These are phyloP conservation scores for Pythium brassicae DNA, from an alignment of 352 stramenopile genomes.

Conservation along the genomic window DNA sequence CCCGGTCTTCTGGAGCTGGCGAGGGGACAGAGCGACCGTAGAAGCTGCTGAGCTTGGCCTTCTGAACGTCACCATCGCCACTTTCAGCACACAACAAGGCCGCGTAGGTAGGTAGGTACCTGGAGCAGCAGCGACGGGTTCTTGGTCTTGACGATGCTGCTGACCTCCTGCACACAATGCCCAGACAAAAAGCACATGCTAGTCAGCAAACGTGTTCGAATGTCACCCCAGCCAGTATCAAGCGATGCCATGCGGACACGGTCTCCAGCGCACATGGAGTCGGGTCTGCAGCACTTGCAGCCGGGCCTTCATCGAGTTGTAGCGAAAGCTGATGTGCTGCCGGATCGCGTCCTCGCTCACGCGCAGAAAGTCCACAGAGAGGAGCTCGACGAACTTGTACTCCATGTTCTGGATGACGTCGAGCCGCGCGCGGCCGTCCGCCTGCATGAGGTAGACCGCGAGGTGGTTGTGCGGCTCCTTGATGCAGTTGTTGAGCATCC, in stretches of 20 bases:
- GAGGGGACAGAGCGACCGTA: background rate
- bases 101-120: no score
- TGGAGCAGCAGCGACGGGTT: conserved; percentile 92
- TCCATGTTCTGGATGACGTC: conserved; percentile 97
- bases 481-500: conserved; percentile 96
- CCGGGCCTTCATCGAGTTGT: conserved; percentile 92
- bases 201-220: background rate
- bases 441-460: conserved; percentile 92
- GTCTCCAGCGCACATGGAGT: conserved; percentile 58
- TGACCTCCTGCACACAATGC: conserved; percentile 71
- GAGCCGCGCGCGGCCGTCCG: conserved; percentile 85
- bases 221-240: no score
- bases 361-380: conserved; percentile 90
- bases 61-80: background rate
- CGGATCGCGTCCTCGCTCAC: conserved; percentile 87
- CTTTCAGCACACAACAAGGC: no score
- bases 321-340: conserved; percentile 92
- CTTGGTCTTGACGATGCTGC: conserved; percentile 94
- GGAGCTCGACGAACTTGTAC: conserved; percentile 95
- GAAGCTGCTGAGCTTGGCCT: background rate
- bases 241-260: background rate
- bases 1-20: conserved; percentile 62
- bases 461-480: conserved; percentile 93
- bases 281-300: conserved; percentile 89
- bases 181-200: background rate